A percentile compares a stretch with the other conserved stretches of the same genome.
phyloP scores from a whole-genome alignment of 2,329 filamentous ascomycete species.

The Clathrospora elynae region DNA sequence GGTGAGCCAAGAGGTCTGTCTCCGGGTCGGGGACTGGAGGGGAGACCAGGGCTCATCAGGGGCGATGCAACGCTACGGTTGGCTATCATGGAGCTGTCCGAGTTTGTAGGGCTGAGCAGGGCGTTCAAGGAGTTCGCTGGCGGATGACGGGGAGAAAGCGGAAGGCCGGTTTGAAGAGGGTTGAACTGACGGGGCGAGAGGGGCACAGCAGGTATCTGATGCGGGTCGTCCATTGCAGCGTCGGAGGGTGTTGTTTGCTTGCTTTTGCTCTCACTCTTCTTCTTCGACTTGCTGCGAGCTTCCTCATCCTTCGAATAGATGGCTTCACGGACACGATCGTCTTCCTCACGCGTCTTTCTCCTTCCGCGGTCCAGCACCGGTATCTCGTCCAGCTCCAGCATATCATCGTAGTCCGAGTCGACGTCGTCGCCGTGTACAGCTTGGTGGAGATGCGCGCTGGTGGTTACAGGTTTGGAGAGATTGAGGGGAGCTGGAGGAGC shows the following conservation, averaged over 20 bases:
- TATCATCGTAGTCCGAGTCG: constrained; percentile 83
- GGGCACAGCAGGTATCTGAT: constrained; percentile 25
- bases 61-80: constrained; percentile 52
- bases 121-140: constrained; percentile 47
- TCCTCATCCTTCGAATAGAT: constrained; percentile 70
- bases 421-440: constrained; percentile 63
- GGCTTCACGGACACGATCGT: constrained; percentile 77
- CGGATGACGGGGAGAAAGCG: constrained; percentile 47
- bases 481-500: constrained; percentile 84
- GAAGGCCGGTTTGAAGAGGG: constrained; percentile 39
- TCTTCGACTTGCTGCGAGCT: constrained; percentile 73
- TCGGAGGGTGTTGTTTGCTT: constrained; percentile 42
- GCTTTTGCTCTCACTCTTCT: constrained; percentile 61
- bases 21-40: constrained; percentile 64
- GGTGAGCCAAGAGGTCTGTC: constrained; percentile 66
- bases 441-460: constrained; percentile 53
- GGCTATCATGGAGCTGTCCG: constrained; percentile 47
- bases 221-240: constrained; percentile 21
- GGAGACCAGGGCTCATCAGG: constrained; percentile 66
- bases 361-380: constrained; percentile 68
- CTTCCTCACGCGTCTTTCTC: constrained; percentile 83
- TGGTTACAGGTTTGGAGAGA: constrained; percentile 58
- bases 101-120: constrained; percentile 57
- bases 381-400: constrained; percentile 71
- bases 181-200: constrained; percentile 42